Base-by-base conservation (phyloP, 768 basidiomycete genomes). In the Tricholoma terreum region DNA sequence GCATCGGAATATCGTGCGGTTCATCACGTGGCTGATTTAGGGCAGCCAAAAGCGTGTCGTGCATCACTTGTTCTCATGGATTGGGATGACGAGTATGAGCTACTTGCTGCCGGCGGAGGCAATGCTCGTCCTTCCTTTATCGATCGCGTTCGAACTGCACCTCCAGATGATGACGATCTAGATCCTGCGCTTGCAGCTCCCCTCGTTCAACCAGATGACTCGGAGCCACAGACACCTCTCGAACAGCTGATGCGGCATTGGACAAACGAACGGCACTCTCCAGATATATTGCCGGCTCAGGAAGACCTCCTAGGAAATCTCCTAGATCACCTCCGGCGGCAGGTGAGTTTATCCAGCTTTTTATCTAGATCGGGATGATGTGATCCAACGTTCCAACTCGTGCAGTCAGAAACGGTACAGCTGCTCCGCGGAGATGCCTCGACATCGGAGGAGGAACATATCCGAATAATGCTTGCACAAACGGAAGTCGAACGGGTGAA, bases 401-500 rank as follows among this genome's bases (percentile, higher is more conserved):
- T 60, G 24, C 24, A 96, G 93, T 86, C 87, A 58, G 86, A 90
- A 61, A 84, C 83, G 56, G 92, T 91, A 34, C 92, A 84, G 67
- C 75, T 82, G 49, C 73, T 97, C 30, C 81, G 90, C 4, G 84
- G 84, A 22, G 92, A 96, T 69, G 89, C 92, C 0, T 82, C 84
- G 35, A 87, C 91, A 2, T 92, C 89, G 1, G 93, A 96, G 65
- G 93, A 96, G 59, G 94, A 98, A 61, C 94, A 98, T 65, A 90
- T 94, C 58, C 80, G 92, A 62, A 90, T 96, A 33, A 88, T 93
- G 79, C 86, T 98, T 53, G 94, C 92, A 0, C 92, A 95, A 73
- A 95, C 92, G 0, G 94, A 98, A 72, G 84, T 96, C 63, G 94
- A 98, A 68, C 84, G 95, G 40, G 91, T 93, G 64, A 95, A 94